Evolutionary conservation across 345 rosid genomes (phyloP).

Genomic region (Camelina sativa): DNA sequence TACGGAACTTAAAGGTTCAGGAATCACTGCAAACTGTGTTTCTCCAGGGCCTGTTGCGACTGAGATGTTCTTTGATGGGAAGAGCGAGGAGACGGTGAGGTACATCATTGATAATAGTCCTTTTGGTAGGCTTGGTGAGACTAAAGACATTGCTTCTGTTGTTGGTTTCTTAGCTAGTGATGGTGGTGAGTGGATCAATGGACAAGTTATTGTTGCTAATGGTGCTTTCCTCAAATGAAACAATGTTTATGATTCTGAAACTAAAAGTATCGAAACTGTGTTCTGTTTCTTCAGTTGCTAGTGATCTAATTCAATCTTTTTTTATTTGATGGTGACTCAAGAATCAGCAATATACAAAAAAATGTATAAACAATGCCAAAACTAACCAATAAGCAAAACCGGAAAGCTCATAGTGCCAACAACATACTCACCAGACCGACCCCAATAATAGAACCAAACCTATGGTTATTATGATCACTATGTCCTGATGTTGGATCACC

Average conservation of each 20-base stretch:
- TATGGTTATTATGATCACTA: conserved; percentile 11
- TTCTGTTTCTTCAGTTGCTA: neutral
- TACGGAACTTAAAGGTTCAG: conserved; percentile 56
- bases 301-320: neutral
- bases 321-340: conserved; percentile 4
- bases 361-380: conserved; percentile 2
- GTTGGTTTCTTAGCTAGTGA: conserved; percentile 62
- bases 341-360: conserved; percentile 24
- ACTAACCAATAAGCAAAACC: neutral
- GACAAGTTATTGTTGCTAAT: conserved; percentile 53
- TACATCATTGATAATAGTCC: conserved; percentile 44
- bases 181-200: conserved; percentile 60
- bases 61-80: conserved; percentile 56
- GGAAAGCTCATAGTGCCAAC: conserved; percentile 28
- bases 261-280: neutral
- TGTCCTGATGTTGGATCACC: conserved; percentile 44
- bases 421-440: conserved; percentile 17
- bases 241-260: neutral
- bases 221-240: conserved; percentile 51
- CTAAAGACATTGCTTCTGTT: conserved; percentile 50
- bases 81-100: conserved; percentile 46
- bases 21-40: conserved; percentile 60
- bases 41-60: conserved; percentile 61
- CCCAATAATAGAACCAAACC: neutral
- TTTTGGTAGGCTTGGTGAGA: conserved; percentile 52